Evolutionary conservation across 345 rosid genomes (phyloP).

Genomic region (Bruguiera gymnorhiza): DNA sequence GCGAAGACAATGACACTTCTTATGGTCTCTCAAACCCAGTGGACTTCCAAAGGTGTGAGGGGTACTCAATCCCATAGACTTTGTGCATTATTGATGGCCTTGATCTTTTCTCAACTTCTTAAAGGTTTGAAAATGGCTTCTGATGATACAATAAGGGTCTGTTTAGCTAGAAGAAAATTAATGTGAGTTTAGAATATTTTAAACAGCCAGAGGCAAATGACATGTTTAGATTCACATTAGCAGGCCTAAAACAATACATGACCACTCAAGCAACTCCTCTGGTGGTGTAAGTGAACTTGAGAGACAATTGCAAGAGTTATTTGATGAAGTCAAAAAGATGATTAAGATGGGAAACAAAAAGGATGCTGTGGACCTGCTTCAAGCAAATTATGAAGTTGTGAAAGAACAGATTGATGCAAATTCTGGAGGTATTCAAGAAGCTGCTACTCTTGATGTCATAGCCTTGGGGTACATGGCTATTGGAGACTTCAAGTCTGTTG

Average conservation of each 20-base stretch:
- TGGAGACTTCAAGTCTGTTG: constrained; percentile 59
- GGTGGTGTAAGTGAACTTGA: constrained; percentile 46
- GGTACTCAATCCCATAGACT: neutral
- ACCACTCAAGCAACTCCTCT: constrained; percentile 27
- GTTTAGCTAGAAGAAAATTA: constrained; percentile 5
- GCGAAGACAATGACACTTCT: constrained; percentile 24
- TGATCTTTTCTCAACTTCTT: neutral
- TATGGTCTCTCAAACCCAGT: constrained; percentile 33
- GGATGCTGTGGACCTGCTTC: constrained; percentile 70
- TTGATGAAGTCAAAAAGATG: constrained; percentile 65
- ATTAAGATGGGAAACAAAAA: constrained; percentile 47
- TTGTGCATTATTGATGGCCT: neutral
- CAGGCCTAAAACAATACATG: constrained; percentile 39
- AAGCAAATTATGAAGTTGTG: constrained; percentile 72
- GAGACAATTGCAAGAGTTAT: constrained; percentile 66
- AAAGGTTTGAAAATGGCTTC: neutral
- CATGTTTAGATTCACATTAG: constrained; percentile 19
- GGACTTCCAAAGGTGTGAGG: constrained; percentile 41
- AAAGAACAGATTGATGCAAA: constrained; percentile 63
- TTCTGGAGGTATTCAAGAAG: constrained; percentile 60
- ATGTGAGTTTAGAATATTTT: constrained; percentile 1
- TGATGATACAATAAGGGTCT: neutral
- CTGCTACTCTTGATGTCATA: constrained; percentile 70
- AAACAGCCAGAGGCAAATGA: constrained; percentile 7
- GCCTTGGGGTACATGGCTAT: constrained; percentile 72